Percentiles rank a stretch among this genome's conserved stretches.
Evolutionary conservation across 1,284 basidiomycete genomes (phyloP).

Genomic region (Ganoderma lingzhi): DNA sequence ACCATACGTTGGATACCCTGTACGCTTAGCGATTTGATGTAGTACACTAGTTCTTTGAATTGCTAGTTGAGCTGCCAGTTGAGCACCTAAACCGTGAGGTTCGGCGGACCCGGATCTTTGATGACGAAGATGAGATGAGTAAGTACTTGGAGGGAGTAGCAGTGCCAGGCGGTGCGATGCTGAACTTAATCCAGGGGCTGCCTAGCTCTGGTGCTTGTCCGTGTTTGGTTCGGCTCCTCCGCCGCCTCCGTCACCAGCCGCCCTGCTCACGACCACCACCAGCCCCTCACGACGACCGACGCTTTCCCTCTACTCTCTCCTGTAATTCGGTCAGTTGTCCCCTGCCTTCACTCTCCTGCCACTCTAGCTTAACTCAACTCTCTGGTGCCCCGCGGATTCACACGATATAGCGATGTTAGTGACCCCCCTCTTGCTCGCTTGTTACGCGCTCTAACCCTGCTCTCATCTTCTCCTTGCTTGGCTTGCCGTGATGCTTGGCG

Average conservation of each 20-base stretch:
- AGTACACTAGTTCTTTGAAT: background rate
- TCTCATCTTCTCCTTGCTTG: conserved; percentile 4
- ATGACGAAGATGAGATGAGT: conserved; percentile 9
- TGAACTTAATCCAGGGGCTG: conserved; percentile 8
- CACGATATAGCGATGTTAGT: conserved; percentile 37
- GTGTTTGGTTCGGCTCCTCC: conserved; percentile 36
- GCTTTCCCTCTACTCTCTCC: conserved; percentile 29
- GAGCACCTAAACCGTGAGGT: background rate
- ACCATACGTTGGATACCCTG: conserved; percentile 11
- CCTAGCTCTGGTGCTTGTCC: conserved; percentile 27
- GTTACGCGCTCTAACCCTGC: conserved; percentile 22
- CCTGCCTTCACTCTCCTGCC: conserved; percentile 8
- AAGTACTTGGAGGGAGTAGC: conserved; percentile 1
- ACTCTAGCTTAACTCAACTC: conserved; percentile 20
- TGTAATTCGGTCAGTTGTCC: conserved; percentile 36
- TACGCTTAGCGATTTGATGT: conserved; percentile 4
- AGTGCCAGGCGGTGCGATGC: conserved; percentile 21
- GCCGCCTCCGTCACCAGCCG: conserved; percentile 37
- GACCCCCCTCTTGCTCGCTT: conserved; percentile 27
- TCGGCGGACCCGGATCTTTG: background rate
- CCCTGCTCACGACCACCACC: conserved; percentile 36
- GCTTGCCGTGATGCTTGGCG: background rate
- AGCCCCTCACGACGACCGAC: conserved; percentile 37
- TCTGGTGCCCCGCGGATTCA: conserved; percentile 9
- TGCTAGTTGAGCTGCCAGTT: conserved; percentile 3